Base-by-base conservation (phyloP, 2,329 filamentous ascomycete genomes). In the Cladophialophora chaetospira region DNA sequence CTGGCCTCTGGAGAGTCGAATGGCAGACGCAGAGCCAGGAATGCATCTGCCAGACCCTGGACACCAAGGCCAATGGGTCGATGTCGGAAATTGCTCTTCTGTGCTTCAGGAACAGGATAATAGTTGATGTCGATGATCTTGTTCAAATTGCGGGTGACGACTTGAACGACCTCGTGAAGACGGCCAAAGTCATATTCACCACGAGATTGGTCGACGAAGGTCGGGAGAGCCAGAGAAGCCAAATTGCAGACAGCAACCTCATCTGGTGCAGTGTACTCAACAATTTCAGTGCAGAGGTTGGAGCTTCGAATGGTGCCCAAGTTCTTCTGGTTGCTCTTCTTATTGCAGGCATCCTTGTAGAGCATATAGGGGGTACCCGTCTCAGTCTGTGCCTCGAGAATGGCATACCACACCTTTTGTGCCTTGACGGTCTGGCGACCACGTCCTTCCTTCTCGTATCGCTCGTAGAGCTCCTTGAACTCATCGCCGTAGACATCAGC, bases 301-400 rank as follows among this genome's bases (percentile, higher is more conserved):
- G 94, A 99, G 82, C 91, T 97, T 75, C 91, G 91, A 69, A 99
- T 99, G 62, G 92, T 97, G 65, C 94, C 94, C 28, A 99, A 83
- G 78, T 99, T 99, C 88, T 99, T 97, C 81, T 99, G 94, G 84
- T 99, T 99, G 82, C 92, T 97, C 88, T 99, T 99, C 74, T 86
- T 86, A 85, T 99, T 99, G 85, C 89, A 93, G 70, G 87, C 84
- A 77, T 99, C 94, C 83, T 99, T 99, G 87, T 99, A 99, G 59
- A 97, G 87, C 91, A 99, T 99, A 79, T 96, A 99, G 46, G 94
- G 94, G 77, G 96, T 97, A 67, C 94, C 94, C 43, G 94, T 99
- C 85, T 99, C 94, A 29, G 93, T 97, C 80, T 99, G 94, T 47
- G 94, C 90, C 79, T 99, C 94, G 45, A 99, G 84, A 65, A 99